Evolutionary conservation across 495 filamentous ascomycete species (phyloP), one percentile per base, ranked within the genome.

Genomic region (Aspergillus taichungensis): DNA sequence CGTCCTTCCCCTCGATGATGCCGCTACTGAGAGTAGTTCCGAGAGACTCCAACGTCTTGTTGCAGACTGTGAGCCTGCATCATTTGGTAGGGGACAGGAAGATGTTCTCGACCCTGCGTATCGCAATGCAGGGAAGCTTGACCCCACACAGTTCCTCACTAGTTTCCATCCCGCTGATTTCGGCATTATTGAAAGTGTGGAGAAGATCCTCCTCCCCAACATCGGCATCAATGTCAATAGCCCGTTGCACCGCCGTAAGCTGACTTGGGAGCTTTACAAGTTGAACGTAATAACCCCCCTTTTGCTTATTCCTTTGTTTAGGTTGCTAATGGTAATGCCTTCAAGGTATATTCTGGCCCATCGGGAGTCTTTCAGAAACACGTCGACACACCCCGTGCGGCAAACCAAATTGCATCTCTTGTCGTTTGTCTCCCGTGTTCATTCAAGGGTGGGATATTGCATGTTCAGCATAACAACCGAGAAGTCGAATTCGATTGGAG

Each of bases 201-300:
- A 69, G 8, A 68, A 77, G 39, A 40, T 60, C 3, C 63, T 82
- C 7, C 53, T 77, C 12, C 75, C 75, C 1, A 61, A 53, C 12
- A 49, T 68, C 18, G 47, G 39, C 27, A 49, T 9, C 5, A 30
- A 39, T 0, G 7, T 7, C 2, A 31, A 51, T n/a, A 46, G 54
- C 14, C 1, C 7, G 30, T 10, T 55, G 8, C 42, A 45, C 0
- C 47, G 41, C 13, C 43, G 52, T 3, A 47, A 45, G 12, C 53
- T 76, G 5, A 48, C 13, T 6, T 69, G 72, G 0, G 73, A 80
- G 55, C 53, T 79, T 1, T 80, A 78, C 57, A 79, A 79, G 49
- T 54, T 80, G 10, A 82, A 80, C 53, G 73, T 75, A 28, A 56
- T 39, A 24, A 9, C 37, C 12, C 9, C 6, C 13, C 41, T 37